Conservation (phyloP, 2,329 filamentous ascomycete species). For the Fonsecaea erecta region DNA sequence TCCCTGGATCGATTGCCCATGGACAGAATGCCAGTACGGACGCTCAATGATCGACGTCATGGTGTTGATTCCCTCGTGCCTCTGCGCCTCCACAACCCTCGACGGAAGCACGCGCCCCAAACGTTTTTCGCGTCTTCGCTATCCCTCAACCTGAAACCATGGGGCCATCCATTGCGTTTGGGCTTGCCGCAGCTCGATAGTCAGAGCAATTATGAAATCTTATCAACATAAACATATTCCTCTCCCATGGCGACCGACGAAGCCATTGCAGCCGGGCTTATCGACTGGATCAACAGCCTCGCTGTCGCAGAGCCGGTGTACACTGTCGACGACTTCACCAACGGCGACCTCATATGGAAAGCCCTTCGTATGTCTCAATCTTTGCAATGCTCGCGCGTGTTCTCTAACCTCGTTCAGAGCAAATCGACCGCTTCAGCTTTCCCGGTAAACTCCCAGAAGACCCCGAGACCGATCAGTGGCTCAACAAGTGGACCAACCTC, state of each 20-base stretch:
- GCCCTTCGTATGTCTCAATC: slow-evolving; percentile 42
- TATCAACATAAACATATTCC: slow-evolving; percentile 13
- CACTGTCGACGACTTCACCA: slow-evolving; percentile 46
- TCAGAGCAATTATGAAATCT: slow-evolving; percentile 27
- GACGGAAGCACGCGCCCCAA: slow-evolving; percentile 6
- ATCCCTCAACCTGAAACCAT: slow-evolving; percentile 24
- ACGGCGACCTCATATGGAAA: slow-evolving; percentile 54
- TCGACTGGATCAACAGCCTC: slow-evolving; percentile 50
- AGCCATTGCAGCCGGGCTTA: slow-evolving; percentile 50
- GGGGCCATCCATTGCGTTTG: slow-evolving; percentile 15
- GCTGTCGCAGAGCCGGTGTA: slow-evolving; percentile 34
- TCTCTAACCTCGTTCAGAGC: slow-evolving; percentile 42
- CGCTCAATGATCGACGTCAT: slow-evolving; percentile 7
- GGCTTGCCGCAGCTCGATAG: slow-evolving; percentile 1
- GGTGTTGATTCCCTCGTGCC: neutral
- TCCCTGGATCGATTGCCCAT: neutral
- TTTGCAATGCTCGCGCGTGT: neutral
- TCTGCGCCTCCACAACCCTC: neutral
- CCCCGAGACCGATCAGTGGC: slow-evolving; percentile 51
- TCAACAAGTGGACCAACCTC: slow-evolving; percentile 55
- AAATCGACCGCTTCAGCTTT: slow-evolving; percentile 55
- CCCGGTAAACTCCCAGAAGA: slow-evolving; percentile 53
- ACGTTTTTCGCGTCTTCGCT: slow-evolving; percentile 14
- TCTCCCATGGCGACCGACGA: slow-evolving; percentile 51
- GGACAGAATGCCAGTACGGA: neutral